Evolutionary conservation across 2,329 filamentous ascomycete genomes (phyloP), one percentile per base, ranked within the genome.

Genomic region (Cladosporium sp.): DNA sequence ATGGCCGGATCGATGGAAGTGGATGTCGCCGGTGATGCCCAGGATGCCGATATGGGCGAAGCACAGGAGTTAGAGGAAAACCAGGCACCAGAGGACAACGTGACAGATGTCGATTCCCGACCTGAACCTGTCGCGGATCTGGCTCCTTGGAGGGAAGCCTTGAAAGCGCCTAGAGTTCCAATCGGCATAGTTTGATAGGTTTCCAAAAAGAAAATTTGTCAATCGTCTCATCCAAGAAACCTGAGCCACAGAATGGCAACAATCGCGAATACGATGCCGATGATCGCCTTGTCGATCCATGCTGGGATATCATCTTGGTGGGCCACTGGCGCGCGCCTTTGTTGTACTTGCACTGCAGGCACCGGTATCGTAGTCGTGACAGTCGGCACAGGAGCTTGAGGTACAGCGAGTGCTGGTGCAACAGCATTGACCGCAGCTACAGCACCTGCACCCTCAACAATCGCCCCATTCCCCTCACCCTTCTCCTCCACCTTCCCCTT

Each of bases 231-330:
- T 21, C 49, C 49, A 30, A 59, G 30, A 30, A 65, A 65, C 10
- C 57, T 58, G 16, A 61, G 16, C 70, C 76, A 60, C 68, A 97
- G 80, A 81, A 96, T 86, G 25, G 91, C 86, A 3, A 88, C 80
- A 23, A 97, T 80, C 28, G 91, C 82, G 16, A 91, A 83, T 0
- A 91, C 81, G 21, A 97, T 78, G 7, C 87, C 89, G 25, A 89
- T 86, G 69, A 97, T 97, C 43, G 89, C 85, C 68, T 91, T 87
- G 77, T 97, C 93, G 21, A 97, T 83, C 90, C 92, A 96, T 14
- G 88, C 79, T 1, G 89, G 86, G 18, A 91, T 85, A 2, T 81
- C 85, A 30, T 85, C 83, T 61, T 82, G 70, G 48, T 75, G 67
- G 16, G 23, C 63, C 10, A 57, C 57, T 39, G 65, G 70, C 18